A percentile compares a stretch with the other conserved stretches of the same genome.
Conservation (phyloP, 257 asterid genomes). For the Solanum medicagineum region DNA sequence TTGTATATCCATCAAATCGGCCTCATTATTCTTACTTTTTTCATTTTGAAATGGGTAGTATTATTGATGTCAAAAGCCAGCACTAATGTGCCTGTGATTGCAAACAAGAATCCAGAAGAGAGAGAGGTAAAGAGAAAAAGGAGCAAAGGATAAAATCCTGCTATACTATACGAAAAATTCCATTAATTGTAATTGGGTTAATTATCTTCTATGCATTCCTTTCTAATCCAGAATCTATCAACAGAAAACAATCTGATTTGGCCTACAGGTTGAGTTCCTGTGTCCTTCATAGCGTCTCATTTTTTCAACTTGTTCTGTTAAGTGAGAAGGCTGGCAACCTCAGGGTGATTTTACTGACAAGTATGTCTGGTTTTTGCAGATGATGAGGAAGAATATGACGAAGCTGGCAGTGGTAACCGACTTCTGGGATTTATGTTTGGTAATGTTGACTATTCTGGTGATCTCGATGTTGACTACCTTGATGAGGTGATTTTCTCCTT, state of each 20-base stretch:
- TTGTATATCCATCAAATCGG: not conserved
- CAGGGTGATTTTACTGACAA: not conserved
- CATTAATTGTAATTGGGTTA: not conserved
- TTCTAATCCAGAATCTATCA: not conserved
- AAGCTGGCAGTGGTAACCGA: constrained; percentile 68
- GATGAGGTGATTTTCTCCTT: constrained; percentile 57
- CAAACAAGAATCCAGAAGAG: not conserved
- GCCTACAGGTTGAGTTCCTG: not conserved
- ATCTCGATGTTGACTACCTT: constrained; percentile 96
- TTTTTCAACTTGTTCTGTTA: not conserved
- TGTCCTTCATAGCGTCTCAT: not conserved
- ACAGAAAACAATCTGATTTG: not conserved
- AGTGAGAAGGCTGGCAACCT: not conserved
- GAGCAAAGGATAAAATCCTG: not conserved
- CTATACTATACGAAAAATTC: not conserved
- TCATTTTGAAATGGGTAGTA: not conserved
- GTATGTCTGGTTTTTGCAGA: constrained; percentile 32
- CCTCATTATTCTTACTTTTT: not conserved
- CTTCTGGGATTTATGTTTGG: constrained; percentile 97
- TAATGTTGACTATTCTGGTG: constrained; percentile 89
- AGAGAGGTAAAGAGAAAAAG: not conserved
- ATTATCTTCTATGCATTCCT: not conserved
- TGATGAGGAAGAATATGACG: constrained; percentile 93
- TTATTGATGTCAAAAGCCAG: not conserved
- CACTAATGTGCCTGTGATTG: not conserved